A percentile compares a stretch with the other conserved stretches of the same genome.
These are phyloP conservation scores for Alternaria longipes DNA, from an alignment of 2,329 filamentous ascomycete species.

Conservation along the genomic window DNA sequence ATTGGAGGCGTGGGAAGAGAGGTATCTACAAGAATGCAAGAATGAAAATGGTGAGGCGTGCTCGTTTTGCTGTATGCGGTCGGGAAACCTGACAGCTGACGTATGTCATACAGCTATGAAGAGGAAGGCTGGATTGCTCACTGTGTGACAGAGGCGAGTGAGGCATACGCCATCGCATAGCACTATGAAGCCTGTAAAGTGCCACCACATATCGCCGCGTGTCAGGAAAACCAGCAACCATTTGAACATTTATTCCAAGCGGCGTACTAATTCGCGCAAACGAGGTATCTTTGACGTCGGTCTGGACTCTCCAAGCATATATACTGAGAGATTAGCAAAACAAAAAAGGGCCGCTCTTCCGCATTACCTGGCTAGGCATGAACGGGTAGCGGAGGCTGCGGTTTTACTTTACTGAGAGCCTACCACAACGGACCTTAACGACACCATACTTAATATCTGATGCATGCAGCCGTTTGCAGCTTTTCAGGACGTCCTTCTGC, in stretches of 20 bases:
- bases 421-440: neutral
- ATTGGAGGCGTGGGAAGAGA: neutral
- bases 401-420: accelerated
- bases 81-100: neutral
- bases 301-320: neutral
- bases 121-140: neutral
- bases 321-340: neutral
- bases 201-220: neutral
- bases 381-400: neutral
- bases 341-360: neutral
- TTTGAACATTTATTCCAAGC: too few species aligned
- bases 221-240: too few species aligned
- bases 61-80: neutral
- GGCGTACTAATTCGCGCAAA: neutral
- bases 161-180: neutral
- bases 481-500: neutral
- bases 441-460: neutral
- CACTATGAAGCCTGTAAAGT: neutral
- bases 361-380: too few species aligned
- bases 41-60: accelerated
- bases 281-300: neutral
- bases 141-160: neutral
- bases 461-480: neutral
- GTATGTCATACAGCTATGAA: neutral
- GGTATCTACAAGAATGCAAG: neutral